Base-by-base conservation (phyloP, 441 rosid species). In the Pelargonium cotyledonis region DNA sequence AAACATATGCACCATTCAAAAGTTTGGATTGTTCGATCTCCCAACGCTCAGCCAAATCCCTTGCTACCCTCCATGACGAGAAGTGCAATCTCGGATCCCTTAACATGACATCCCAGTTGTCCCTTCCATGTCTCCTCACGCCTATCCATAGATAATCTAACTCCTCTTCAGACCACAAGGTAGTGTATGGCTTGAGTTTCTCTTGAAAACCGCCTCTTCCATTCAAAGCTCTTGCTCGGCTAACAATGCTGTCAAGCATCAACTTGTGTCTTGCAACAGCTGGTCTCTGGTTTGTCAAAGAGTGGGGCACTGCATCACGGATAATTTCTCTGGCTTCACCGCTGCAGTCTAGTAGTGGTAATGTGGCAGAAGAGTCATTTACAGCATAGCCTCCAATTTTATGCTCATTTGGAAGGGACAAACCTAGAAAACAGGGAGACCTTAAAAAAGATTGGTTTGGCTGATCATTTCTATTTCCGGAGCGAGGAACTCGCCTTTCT, bases 181-280 rank as follows among this genome's bases (percentile, higher is more conserved):
- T 62, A 66, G 53, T 26, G 69, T 72, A 70, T 66, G 73, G 58
- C 69, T 69, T 77, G 18, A 64, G 43, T 68, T 68, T 70, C 21
- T 80, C 83, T 40, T 61, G 75, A 38, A 73, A 75, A 70, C 57
- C 67, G 23, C 75, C 73, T 44, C 68, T 73, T 58, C 71, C 75
- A 75, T 72, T 72, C 51, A 68, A 73, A 44, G 66, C 71, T 51
- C 79, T 72, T 31, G 82, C 69, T 65, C 74, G 73, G 66, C 43
- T 72, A 35, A 75, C 68, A 35, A 81, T 74, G 60, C 78, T 76
- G 29, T 81, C 85, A 40, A 81, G 82, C 79, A 81, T 74, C 78
- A 76, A 66, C 70, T 72, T 81, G 67, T 80, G 83, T 63, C 83
- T 78, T 63, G 72, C 73, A 26, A 72, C 58, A 65, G 71, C 53